Base-by-base conservation (phyloP, 768 basidiomycete species). In the Trametes coccinea region DNA sequence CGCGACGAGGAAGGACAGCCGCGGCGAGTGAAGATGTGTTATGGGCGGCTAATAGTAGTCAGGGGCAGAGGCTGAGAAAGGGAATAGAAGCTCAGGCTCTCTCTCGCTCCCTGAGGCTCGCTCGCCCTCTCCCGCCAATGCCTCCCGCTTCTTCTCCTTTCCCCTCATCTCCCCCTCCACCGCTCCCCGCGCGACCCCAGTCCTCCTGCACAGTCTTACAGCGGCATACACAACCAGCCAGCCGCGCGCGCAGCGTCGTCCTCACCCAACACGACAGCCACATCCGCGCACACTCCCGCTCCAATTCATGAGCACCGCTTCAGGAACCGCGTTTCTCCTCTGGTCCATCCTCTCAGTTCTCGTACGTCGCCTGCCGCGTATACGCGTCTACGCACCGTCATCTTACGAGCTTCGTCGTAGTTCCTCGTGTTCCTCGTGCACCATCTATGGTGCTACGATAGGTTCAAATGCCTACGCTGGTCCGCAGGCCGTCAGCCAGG, bases 371-470 rank as follows among this genome's bases (percentile, higher is more conserved):
- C 48, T 30, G 43, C 17, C 22, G 10, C 55, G 22, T 22, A 22
- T 56, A 5, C 29, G 13, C 22, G 39, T 47, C 17, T 49, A 2
- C 8, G 7, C 56, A 34, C 67, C 30, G 17, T 60, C 63, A 5
- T 67, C 10, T 31, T 40, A 13, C 4, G 29, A 5, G 31, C 17
- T 11, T 11, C 0, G 5, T 31, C 4, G 3, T 61, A 67, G 90
- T 92, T 92, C 69, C 79, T 84, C 57, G 67, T 75, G 47, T 90
- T 90, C 72, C 80, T 92, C 57, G 67, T 89, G 49, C 77, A 82
- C 66, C 91, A 93, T 72, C 80, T 93, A n/a, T 93, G 89, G 88
- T 78, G 76, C 63, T 93, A 92, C 68, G 91, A 93, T 75, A 80
- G 75, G 61, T 89, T 92, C 73, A 80, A 85, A 63, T 92, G 91